Percentiles rank a stretch among this genome's conserved stretches.
Conservation (phyloP, 2,329 filamentous ascomycete genomes). For the Zopfia rhizophila region DNA sequence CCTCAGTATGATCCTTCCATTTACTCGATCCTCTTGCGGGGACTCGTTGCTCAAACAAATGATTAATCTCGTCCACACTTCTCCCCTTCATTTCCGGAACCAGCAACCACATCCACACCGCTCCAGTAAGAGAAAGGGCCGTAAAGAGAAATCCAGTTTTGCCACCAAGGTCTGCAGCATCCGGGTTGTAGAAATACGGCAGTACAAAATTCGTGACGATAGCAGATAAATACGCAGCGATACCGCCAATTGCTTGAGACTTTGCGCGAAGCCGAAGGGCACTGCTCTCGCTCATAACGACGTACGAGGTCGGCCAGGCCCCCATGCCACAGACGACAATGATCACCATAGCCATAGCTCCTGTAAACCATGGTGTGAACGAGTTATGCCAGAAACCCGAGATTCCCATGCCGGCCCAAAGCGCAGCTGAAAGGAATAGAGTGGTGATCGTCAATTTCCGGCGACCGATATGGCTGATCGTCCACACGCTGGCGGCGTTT, state of each 20-base stretch:
- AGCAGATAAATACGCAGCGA: constrained; percentile 24
- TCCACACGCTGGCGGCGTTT: constrained; percentile 18
- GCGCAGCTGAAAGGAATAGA: constrained; percentile 3
- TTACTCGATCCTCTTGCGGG: no score
- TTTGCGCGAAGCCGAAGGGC: constrained; percentile 51
- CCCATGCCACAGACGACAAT: constrained; percentile 47
- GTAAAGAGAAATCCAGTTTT: constrained; percentile 53
- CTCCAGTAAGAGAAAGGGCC: constrained; percentile 36
- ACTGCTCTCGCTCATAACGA: constrained; percentile 48
- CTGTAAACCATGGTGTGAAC: constrained; percentile 12
- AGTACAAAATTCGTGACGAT: constrained; percentile 26
- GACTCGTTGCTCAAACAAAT: constrained; percentile 53
- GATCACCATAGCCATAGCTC: constrained; percentile 16
- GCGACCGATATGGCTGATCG: constrained; percentile 16
- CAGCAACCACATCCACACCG: constrained; percentile 45
- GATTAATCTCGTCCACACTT: constrained; percentile 51
- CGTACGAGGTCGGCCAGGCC: constrained; percentile 51
- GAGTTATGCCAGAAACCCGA: constrained; percentile 5
- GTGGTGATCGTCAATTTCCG: constrained; percentile 19
- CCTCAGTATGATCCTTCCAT: no score
- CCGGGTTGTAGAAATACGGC: constrained; percentile 53
- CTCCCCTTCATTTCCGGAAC: constrained; percentile 50
- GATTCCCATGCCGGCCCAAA: constrained; percentile 23
- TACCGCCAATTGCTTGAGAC: constrained; percentile 48
- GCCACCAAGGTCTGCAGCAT: constrained; percentile 46